Percentiles rank a stretch among this genome's conserved stretches.
Evolutionary conservation across 345 rosid genomes (phyloP).

Genomic region (Brassica carinata): DNA sequence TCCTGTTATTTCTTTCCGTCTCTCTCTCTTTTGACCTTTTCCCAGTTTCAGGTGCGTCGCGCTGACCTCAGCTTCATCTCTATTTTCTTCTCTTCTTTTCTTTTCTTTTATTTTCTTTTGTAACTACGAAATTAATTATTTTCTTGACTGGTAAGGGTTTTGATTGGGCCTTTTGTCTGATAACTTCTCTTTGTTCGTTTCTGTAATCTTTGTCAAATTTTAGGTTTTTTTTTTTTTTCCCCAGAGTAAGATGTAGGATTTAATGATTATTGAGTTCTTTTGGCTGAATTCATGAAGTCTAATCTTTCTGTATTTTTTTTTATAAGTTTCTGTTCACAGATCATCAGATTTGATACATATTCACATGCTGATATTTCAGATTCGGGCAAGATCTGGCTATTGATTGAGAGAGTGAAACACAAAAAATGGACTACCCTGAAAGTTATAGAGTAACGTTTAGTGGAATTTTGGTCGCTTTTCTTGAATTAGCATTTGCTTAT

Average conservation of each 20-base stretch:
- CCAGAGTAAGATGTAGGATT: neutral
- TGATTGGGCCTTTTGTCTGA: neutral
- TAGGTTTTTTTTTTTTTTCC: neutral
- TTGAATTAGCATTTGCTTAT: slow-evolving; percentile 66
- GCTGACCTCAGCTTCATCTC: slow-evolving; percentile 25
- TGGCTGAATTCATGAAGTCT: neutral
- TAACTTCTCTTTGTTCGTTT: neutral
- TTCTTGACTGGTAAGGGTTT: neutral
- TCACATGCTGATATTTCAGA: slow-evolving; percentile 8
- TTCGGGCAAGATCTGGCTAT: slow-evolving; percentile 21
- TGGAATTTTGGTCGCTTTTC: slow-evolving; percentile 58
- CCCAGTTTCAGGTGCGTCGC: slow-evolving; percentile 14
- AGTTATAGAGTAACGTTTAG: slow-evolving; percentile 50
- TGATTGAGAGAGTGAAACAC: neutral
- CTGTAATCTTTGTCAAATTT: neutral
- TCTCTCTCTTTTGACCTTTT: slow-evolving; percentile 19
- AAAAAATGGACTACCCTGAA: slow-evolving; percentile 38
- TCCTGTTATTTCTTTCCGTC: neutral
- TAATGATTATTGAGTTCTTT: neutral
- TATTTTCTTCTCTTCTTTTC: neutral
- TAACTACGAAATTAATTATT: neutral
- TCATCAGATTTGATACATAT: slow-evolving; percentile 1
- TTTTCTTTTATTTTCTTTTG: neutral
- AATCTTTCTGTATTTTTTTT: neutral
- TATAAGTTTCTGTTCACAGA: slow-evolving; percentile 22